Evolutionary conservation across 495 filamentous ascomycete genomes (phyloP).

Genomic region (Penicillium parvum): DNA sequence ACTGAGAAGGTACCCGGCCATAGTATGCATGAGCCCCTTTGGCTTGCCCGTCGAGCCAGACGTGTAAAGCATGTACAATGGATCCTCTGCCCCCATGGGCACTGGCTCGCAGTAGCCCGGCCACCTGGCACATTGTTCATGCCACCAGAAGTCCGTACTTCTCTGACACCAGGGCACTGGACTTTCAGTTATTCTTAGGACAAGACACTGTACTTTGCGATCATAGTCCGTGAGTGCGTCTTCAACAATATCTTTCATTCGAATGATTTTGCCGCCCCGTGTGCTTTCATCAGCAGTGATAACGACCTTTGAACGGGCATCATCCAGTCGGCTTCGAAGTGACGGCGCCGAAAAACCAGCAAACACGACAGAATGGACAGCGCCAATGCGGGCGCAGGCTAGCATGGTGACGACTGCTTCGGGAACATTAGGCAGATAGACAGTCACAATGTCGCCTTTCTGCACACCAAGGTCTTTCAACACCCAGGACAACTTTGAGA

Average conservation of each 20-base stretch:
- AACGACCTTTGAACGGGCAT: slow-evolving; percentile 59
- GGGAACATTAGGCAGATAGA: slow-evolving; percentile 91
- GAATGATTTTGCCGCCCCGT: slow-evolving; percentile 53
- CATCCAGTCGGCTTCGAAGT: slow-evolving; percentile 58
- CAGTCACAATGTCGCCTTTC: slow-evolving; percentile 71
- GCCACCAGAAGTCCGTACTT: slow-evolving; percentile 86
- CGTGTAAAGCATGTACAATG: slow-evolving; percentile 85
- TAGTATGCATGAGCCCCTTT: slow-evolving; percentile 90
- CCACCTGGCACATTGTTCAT: slow-evolving; percentile 82
- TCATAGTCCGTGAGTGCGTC: not conserved
- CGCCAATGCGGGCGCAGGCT: slow-evolving; percentile 67
- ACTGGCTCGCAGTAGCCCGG: slow-evolving; percentile 75
- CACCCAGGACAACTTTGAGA: slow-evolving; percentile 67
- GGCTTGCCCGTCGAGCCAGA: slow-evolving; percentile 91
- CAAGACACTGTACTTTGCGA: not conserved
- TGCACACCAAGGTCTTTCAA: slow-evolving; percentile 67
- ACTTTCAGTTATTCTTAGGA: not conserved
- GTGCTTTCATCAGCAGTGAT: slow-evolving; percentile 57
- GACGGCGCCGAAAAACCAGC: slow-evolving; percentile 77
- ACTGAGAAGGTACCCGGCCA: slow-evolving; percentile 78
- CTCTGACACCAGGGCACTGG: slow-evolving; percentile 65
- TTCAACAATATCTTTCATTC: slow-evolving; percentile 52
- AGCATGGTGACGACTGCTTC: slow-evolving; percentile 70
- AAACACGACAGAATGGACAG: slow-evolving; percentile 78
- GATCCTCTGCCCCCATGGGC: slow-evolving; percentile 77